Conservation (phyloP, 495 filamentous ascomycete genomes). For the Venustampulla echinocandica region DNA sequence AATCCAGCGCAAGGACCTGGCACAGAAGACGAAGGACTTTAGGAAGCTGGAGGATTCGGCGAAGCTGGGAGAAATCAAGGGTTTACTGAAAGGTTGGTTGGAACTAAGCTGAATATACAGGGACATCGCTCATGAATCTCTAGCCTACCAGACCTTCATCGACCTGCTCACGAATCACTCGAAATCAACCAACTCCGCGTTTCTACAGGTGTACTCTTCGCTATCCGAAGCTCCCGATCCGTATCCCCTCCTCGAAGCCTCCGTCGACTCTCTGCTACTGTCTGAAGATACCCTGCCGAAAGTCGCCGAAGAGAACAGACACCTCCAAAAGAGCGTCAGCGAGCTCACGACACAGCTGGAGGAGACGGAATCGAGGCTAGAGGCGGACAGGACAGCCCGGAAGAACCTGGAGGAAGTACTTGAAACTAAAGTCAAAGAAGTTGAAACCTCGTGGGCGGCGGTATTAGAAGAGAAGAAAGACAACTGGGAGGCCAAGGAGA, state of each 20-base stretch:
- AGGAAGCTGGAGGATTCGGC: constrained; percentile 85
- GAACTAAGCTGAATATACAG: neutral
- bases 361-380: constrained; percentile 65
- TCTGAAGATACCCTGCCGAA: constrained; percentile 88
- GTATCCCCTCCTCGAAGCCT: constrained; percentile 92
- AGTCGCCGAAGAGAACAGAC: constrained; percentile 75
- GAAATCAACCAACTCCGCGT: constrained; percentile 83
- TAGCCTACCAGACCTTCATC: constrained; percentile 95
- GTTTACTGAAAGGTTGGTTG: constrained; percentile 67
- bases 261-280: constrained; percentile 82
- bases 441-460: constrained; percentile 82
- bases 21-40: constrained; percentile 98
- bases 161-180: constrained; percentile 91
- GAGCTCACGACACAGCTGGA: constrained; percentile 90
- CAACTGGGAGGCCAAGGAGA: constrained; percentile 95
- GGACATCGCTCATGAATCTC: constrained; percentile 11
- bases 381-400: constrained; percentile 61
- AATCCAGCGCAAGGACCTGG: constrained; percentile 90
- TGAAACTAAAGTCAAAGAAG: constrained; percentile 71
- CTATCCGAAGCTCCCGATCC: constrained; percentile 94
- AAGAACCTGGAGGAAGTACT: constrained; percentile 68
- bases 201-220: constrained; percentile 84
- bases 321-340: constrained; percentile 68
- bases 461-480: constrained; percentile 92
- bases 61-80: constrained; percentile 82